Percentiles rank a stretch among this genome's conserved stretches.
phyloP scores from a whole-genome alignment of 441 rosid species.

The Aquilaria agallochum region DNA sequence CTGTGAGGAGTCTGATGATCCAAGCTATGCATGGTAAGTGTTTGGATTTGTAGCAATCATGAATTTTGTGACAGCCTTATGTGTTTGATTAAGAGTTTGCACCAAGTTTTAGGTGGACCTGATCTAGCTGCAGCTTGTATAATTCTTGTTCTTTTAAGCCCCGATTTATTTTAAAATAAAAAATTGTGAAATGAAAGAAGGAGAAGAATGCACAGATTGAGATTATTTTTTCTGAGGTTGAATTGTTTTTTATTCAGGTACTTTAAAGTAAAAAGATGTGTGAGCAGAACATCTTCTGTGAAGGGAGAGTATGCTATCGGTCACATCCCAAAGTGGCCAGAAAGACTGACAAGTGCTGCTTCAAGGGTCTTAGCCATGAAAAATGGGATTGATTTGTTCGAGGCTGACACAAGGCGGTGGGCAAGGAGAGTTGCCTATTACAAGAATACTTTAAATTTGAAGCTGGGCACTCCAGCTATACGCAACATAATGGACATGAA shows the following conservation, averaged over 20 bases:
- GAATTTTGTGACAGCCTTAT: neutral
- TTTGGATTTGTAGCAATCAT: slow-evolving; percentile 10
- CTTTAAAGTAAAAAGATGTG: slow-evolving; percentile 72
- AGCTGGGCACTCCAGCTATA: slow-evolving; percentile 68
- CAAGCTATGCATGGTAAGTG: slow-evolving; percentile 76
- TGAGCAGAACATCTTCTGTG: slow-evolving; percentile 54
- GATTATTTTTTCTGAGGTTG: slow-evolving; percentile 3
- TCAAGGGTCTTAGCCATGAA: slow-evolving; percentile 62
- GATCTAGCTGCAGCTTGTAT: slow-evolving; percentile 6
- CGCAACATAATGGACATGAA: slow-evolving; percentile 97
- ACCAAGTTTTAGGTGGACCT: slow-evolving; percentile 4
- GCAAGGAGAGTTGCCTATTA: slow-evolving; percentile 82
- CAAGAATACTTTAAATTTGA: slow-evolving; percentile 58
- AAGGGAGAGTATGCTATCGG: slow-evolving; percentile 69
- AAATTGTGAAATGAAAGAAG: neutral
- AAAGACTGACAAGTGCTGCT: slow-evolving; percentile 67
- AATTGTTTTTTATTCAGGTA: slow-evolving; percentile 45
- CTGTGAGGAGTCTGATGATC: slow-evolving; percentile 75
- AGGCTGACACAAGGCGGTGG: slow-evolving; percentile 90
- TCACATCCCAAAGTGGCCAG: slow-evolving; percentile 70
- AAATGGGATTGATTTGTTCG: slow-evolving; percentile 84
- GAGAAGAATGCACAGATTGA: slow-evolving; percentile 8
- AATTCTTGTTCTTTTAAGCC: neutral
- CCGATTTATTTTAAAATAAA: slow-evolving; percentile 1
- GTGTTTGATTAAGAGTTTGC: neutral